A percentile compares a stretch with the other conserved stretches of the same genome.
Evolutionary conservation across 768 basidiomycete species (phyloP).

Genomic region (Termitomyces sp.): DNA sequence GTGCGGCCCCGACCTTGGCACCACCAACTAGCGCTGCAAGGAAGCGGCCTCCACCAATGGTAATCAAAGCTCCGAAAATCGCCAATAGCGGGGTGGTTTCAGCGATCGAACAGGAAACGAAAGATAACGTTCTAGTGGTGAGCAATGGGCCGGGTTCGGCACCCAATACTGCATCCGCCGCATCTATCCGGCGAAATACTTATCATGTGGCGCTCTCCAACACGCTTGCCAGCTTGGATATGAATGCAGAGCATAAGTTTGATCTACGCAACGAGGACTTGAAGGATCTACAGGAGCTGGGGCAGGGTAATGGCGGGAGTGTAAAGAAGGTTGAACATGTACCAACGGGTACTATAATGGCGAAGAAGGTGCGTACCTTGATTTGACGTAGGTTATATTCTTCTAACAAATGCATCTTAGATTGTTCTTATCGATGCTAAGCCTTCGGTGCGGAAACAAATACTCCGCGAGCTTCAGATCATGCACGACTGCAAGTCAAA

Average conservation of each 20-base stretch:
- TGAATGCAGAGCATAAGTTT: conserved; percentile 80
- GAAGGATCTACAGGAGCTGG: conserved; percentile 85
- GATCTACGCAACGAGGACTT: conserved; percentile 88
- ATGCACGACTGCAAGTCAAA: conserved; percentile 96
- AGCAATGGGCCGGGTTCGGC: conserved; percentile 47
- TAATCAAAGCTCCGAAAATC: conserved; percentile 67
- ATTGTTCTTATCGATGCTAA: conserved; percentile 96
- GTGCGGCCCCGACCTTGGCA: conserved; percentile 45
- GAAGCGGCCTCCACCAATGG: conserved; percentile 82
- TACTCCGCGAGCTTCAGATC: conserved; percentile 95
- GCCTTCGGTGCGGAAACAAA: conserved; percentile 94
- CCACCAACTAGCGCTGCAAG: conserved; percentile 34
- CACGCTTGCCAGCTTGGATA: conserved; percentile 81
- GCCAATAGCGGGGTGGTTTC: conserved; percentile 35
- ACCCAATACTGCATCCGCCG: conserved; percentile 43
- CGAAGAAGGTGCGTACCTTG: conserved; percentile 76
- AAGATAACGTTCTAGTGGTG: conserved; percentile 37
- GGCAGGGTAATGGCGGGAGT: conserved; percentile 95
- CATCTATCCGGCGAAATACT: conserved; percentile 56
- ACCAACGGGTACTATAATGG: conserved; percentile 91
- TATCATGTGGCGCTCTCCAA: conserved; percentile 79
- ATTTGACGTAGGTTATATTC: not conserved
- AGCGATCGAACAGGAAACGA: conserved; percentile 35
- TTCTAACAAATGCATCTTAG: conserved; percentile 32
- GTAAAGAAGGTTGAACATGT: conserved; percentile 94